Conservation (phyloP, 441 rosid genomes). For the Dalechampia spathulata region DNA sequence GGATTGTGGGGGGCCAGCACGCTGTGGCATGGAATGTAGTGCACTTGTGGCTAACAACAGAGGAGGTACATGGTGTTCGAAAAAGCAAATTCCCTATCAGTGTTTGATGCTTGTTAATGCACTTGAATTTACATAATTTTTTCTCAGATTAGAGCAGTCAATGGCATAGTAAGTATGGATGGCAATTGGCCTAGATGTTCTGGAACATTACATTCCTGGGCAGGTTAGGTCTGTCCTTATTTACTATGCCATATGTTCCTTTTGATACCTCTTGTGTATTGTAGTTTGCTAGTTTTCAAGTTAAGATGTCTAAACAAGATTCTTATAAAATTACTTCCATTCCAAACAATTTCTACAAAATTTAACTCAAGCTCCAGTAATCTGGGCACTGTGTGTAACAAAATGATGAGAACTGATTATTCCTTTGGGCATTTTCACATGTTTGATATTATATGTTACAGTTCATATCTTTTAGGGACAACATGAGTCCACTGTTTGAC, state of each 20-base stretch:
- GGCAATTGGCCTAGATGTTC: background rate
- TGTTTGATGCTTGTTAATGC: slow-evolving; percentile 5
- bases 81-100: slow-evolving; percentile 2
- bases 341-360: background rate
- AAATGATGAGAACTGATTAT: too few relatives aligned
- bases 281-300: background rate
- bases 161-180: background rate
- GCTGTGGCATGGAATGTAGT: slow-evolving; percentile 73
- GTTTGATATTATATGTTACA: too few relatives aligned
- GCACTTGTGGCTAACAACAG: slow-evolving; percentile 55
- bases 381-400: background rate
- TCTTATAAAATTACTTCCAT: background rate
- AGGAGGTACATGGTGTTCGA: slow-evolving; percentile 40
- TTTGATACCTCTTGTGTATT: background rate
- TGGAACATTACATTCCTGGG: background rate
- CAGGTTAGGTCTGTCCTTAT: background rate
- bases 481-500: background rate
- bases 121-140: slow-evolving; percentile 4
- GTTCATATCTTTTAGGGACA: background rate
- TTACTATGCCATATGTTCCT: background rate
- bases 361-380: background rate
- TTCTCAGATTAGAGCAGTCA: background rate
- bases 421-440: background rate
- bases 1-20: slow-evolving; percentile 82
- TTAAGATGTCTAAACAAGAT: background rate